A percentile compares a stretch with the other conserved stretches of the same genome.
These are phyloP conservation scores for Aspergillus cavernicola DNA, from an alignment of 495 filamentous ascomycete species.

Conservation along the genomic window DNA sequence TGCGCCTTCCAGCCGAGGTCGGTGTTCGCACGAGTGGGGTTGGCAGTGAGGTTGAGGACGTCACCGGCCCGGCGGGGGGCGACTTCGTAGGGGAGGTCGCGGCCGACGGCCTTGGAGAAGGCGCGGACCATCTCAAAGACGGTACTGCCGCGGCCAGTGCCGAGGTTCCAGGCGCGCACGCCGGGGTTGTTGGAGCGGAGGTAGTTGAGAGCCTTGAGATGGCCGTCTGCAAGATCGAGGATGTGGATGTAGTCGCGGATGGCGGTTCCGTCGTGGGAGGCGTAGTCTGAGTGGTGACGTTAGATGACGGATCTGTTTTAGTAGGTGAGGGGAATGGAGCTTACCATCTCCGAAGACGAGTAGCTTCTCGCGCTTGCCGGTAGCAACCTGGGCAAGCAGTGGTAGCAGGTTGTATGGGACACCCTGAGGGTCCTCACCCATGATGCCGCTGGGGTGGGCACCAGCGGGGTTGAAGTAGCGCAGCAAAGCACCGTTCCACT, in stretches of 20 bases:
- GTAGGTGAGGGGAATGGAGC: constrained; percentile 16
- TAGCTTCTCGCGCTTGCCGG: constrained; percentile 91
- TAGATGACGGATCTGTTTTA: background rate
- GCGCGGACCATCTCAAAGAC: constrained; percentile 97
- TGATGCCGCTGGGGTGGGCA: constrained; percentile 91
- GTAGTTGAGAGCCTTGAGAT: constrained; percentile 88
- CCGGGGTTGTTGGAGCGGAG: constrained; percentile 86
- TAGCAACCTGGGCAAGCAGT: constrained; percentile 89
- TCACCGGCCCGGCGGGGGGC: constrained; percentile 80
- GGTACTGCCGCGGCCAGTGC: constrained; percentile 91
- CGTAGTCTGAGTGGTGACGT: constrained; percentile 63
- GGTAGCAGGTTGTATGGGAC: constrained; percentile 95
- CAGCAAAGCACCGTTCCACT: constrained; percentile 91
- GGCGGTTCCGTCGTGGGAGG: constrained; percentile 78
- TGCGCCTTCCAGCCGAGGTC: constrained; percentile 93
- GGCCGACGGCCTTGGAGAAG: constrained; percentile 82
- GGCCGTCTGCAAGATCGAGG: constrained; percentile 82
- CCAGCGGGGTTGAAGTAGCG: constrained; percentile 98
- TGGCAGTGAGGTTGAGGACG: constrained; percentile 90
- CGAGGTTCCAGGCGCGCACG: constrained; percentile 94
- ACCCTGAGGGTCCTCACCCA: constrained; percentile 97
- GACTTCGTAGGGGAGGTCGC: constrained; percentile 81
- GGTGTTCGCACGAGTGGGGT: constrained; percentile 78
- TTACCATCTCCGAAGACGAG: constrained; percentile 91
- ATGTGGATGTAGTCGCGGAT: constrained; percentile 83